Conservation (phyloP, 1,284 basidiomycete genomes). For the Ganoderma lucidum region DNA sequence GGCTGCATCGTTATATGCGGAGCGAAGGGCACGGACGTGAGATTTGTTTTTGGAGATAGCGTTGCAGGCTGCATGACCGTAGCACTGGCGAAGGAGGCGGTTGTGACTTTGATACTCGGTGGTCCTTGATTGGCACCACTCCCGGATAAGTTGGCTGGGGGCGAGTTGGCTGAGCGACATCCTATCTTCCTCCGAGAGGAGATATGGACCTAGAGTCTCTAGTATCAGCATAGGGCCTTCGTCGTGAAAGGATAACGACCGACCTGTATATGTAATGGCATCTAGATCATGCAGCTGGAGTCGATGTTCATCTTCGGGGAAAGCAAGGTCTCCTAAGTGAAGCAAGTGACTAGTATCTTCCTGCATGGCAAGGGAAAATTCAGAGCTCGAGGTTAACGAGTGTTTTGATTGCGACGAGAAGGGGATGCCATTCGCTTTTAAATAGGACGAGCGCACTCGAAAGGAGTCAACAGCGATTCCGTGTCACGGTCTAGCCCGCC, state of each 20-base stretch:
- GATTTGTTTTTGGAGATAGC: not conserved
- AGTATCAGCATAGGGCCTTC: not conserved
- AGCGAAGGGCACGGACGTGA: slow-evolving; percentile 5
- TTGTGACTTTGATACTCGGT: not conserved
- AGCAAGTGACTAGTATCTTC: not conserved
- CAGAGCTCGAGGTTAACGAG: no score
- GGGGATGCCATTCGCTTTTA: no score
- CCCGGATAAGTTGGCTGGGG: not conserved
- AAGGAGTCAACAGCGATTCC: no score
- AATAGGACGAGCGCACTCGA: no score
- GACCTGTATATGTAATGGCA: not conserved
- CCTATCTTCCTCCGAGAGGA: not conserved
- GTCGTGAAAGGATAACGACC: not conserved
- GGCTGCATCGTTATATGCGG: not conserved
- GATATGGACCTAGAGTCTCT: not conserved
- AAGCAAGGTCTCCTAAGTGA: not conserved
- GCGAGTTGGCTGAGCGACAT: not conserved
- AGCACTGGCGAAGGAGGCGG: not conserved
- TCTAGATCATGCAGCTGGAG: not conserved
- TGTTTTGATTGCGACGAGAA: no score
- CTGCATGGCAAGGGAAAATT: not conserved
- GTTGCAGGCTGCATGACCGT: not conserved
- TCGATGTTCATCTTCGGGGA: not conserved
- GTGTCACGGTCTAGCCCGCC: not conserved
- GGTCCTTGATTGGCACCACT: slow-evolving; percentile 2